phyloP scores from a whole-genome alignment of 176 grass and related monocot genomes.

The Microstegium vimineum region DNA sequence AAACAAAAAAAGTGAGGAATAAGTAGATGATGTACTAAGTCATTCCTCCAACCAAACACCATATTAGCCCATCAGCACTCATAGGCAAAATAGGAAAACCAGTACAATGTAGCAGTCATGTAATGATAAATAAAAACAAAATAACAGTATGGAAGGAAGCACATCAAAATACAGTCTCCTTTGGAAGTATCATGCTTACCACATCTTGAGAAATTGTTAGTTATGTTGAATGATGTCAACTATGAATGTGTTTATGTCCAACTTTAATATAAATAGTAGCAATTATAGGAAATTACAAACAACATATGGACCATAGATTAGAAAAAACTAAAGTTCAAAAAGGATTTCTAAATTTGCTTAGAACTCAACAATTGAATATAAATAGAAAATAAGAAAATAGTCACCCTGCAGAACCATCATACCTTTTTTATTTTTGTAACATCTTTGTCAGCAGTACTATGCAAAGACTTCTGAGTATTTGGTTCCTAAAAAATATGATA shows the following conservation, averaged over 20 bases:
- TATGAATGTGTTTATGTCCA: neutral
- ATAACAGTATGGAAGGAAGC: neutral
- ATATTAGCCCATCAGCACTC: neutral
- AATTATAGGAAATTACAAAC: slow-evolving; percentile 3
- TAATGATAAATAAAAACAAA: neutral
- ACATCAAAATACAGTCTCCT: neutral
- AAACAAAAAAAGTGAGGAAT: too few species aligned
- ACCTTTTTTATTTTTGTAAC: slow-evolving; percentile 62
- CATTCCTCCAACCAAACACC: too few species aligned
- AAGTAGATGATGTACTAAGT: too few species aligned
- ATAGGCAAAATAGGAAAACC: neutral
- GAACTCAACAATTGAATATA: neutral
- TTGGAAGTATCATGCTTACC: neutral
- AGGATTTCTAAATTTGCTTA: neutral
- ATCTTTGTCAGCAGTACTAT: slow-evolving; percentile 49
- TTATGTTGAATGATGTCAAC: neutral
- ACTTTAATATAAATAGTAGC: neutral
- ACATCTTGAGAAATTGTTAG: slow-evolving; percentile 6
- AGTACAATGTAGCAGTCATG: neutral
- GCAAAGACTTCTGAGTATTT: slow-evolving; percentile 53
- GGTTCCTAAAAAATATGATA: slow-evolving; percentile 46
- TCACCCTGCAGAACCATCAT: neutral
- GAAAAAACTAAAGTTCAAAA: neutral
- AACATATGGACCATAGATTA: neutral
- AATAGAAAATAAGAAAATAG: slow-evolving; percentile 11